Percentiles rank a stretch among this genome's conserved stretches.
These are phyloP conservation scores for Suillus luteus DNA, from an alignment of 768 basidiomycete genomes.

Conservation along the genomic window DNA sequence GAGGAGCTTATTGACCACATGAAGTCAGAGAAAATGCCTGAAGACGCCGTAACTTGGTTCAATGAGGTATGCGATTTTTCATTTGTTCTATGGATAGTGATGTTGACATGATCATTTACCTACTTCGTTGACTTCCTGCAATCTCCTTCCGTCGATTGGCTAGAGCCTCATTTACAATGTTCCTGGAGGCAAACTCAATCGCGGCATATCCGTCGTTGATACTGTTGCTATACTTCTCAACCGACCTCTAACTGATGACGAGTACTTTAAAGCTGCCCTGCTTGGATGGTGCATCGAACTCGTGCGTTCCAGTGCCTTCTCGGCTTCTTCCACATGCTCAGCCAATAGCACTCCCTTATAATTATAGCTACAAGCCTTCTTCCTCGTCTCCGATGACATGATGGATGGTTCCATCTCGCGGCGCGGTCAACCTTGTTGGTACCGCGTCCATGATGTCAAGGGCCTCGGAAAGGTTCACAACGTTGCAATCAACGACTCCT, in stretches of 20 bases:
- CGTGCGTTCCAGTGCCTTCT: conserved; percentile 48
- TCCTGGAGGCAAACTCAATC: conserved; percentile 95
- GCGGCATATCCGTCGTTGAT: conserved; percentile 95
- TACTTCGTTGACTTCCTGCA: neutral
- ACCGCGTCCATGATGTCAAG: conserved; percentile 58
- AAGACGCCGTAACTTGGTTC: conserved; percentile 86
- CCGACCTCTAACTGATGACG: conserved; percentile 66
- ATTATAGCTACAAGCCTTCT: conserved; percentile 89
- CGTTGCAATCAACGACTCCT: conserved; percentile 94
- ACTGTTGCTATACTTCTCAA: conserved; percentile 87
- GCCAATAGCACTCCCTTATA: neutral
- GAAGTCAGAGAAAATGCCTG: conserved; percentile 73
- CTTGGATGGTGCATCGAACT: conserved; percentile 97
- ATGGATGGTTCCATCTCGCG: conserved; percentile 96
- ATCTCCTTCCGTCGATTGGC: neutral
- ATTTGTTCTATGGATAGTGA: neutral
- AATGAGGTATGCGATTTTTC: conserved; percentile 55
- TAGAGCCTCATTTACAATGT: conserved; percentile 92
- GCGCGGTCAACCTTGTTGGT: conserved; percentile 95
- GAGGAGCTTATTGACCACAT: conserved; percentile 78
- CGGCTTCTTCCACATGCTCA: neutral
- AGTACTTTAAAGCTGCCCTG: conserved; percentile 86
- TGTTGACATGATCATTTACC: neutral
- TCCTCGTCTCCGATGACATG: conserved; percentile 96
- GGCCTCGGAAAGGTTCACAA: conserved; percentile 32